Evolutionary conservation across 2,329 filamentous ascomycete genomes (phyloP), one percentile per base, ranked within the genome.

Genomic region (Sphaerulina musiva): DNA sequence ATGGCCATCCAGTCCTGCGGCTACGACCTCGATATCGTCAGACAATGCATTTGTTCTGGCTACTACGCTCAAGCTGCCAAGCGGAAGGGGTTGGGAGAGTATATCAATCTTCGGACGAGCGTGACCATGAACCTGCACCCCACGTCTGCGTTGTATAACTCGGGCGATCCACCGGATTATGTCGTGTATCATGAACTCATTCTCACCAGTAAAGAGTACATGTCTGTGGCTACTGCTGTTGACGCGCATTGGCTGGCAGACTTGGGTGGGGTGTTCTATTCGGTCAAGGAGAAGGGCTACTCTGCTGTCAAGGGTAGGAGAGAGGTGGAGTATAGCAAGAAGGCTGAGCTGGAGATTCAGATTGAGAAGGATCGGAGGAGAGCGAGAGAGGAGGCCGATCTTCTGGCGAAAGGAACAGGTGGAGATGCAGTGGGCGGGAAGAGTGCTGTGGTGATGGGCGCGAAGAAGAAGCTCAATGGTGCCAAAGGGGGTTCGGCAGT

Each of bases 11-110:
- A 83, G 42, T 91, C 87, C 71, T 96, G 91, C 66, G 93, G 93
- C 32, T 97, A 92, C 42, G 95, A 98, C 73, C 96, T 93, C 87
- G 95, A 98, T 69, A 77, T 95, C 8, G 89, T 97, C 53, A 85
- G 93, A 58, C 92, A 93, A 71, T 97, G 92, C 70, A 95, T 98
- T 68, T 98, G 95, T 76, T 90, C 88, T 0, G 93, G 93, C 10
- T 98, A 95, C 76, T 98, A 97, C 73, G 92, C 97, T 68, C 93
- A 98, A 74, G 93, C 93, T 5, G 93, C 93, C 31, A 90, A 91
- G 66, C 90, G 95, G 59, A 95, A 95, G 73, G 95, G 93, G 2
- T 89, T 96, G 12, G 93, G 93, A 63, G 95, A 98, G 73, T 98
- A 97, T 74, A 86, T 95, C 73, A 98, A 98, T 70, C 78, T 98